Base-by-base conservation (phyloP, 192 early-diverging fungal genomes). In the Pecoramyces ruminantium region DNA sequence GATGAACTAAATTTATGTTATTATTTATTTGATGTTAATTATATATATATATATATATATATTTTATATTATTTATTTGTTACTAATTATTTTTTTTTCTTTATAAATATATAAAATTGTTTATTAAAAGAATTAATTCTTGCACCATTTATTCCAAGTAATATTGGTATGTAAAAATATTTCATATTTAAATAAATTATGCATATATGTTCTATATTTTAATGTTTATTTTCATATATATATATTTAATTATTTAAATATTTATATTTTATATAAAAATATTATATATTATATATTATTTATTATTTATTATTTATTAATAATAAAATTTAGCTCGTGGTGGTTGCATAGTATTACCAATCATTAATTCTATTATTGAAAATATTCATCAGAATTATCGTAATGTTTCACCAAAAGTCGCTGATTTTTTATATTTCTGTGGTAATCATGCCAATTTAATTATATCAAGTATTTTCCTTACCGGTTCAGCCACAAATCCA, bases 341-440 rank as follows among this genome's bases (percentile, higher is more conserved):
- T 34, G 94, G 94, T 18, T 90, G 93, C 13, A 92, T 95, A 30
- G 84, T 95, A 12, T 87, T 92, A 30, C 94, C 94, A 0, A 88
- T 95, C 18, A 92, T 94, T 28, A 85, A 85, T 30, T 91, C 93
- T 0, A 86, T 95, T 40, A 87, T 88, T 29, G 80, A 85, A 13
- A 28, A 86, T 88, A 16, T 85, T 93, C 30, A 87, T 89, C 16
- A 92, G 90, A 3, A 80, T 90, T 4, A 88, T 92, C 51, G 11
- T 34, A 3, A 87, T 39, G 11, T 58, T 39, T 39, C 34, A n/a
- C 27, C 34, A n/a, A 79, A 39, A 39, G 51, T n/a, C 0, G 9
- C 51, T 3, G 34, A 79, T 11, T 39, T 79, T 11, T 58, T 39
- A n/a, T 58, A 79, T 11, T 27, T 79, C 4, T 39, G 51, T 79